Evolutionary conservation across 148 eudicot genomes (phyloP), one percentile per base, ranked within the genome.

Genomic region (Polygonum aviculare): DNA sequence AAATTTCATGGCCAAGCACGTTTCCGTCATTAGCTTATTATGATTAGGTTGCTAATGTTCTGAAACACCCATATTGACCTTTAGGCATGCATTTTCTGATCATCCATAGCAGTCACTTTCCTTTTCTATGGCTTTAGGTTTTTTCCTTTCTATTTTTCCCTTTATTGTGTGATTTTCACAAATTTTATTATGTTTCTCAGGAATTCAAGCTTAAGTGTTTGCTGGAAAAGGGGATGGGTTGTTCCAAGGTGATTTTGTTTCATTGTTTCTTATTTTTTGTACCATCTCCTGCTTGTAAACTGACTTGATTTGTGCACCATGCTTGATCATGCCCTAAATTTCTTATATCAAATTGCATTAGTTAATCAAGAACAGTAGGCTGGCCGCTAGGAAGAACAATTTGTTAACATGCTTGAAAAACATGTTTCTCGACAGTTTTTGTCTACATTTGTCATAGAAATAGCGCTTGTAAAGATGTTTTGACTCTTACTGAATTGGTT

Each of bases 161-260:
- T 16, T 38, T n/a, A 39, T 19, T 60, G 11, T 21, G 22, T 60
- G 67, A 62, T 62, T 19, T 62, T 62, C 38, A 31, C 69, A 62
- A 22, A 62, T 18, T 31, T 36, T 19, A n/a, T 57, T 38, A 36
- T 76, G 70, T 16, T 50, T 75, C 78, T 36, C 81, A 93, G 96
- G 91, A 84, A 72, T 82, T 85, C 65, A 84, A 83, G 67, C 92
- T 93, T 75, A 88, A 75, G 77, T 69, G 60, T 73, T 78, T 80
- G 79, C 74, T 93, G 86, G 80, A 55, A 77, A 85, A 77, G 74
- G 91, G 88, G 85, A 82, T 93, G 51, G 80, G 74, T 39, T 85
- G 84, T 72, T 79, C 85, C 65, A 87, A 93, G 98, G 91, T 90
- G 80, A 49, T 72, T 14, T 57, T 67, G 44, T 67, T 36, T 67